Percentiles rank a stretch among this genome's conserved stretches.
phyloP scores from a whole-genome alignment of 2,329 filamentous ascomycete species.

The Fusarium drepaniforme region DNA sequence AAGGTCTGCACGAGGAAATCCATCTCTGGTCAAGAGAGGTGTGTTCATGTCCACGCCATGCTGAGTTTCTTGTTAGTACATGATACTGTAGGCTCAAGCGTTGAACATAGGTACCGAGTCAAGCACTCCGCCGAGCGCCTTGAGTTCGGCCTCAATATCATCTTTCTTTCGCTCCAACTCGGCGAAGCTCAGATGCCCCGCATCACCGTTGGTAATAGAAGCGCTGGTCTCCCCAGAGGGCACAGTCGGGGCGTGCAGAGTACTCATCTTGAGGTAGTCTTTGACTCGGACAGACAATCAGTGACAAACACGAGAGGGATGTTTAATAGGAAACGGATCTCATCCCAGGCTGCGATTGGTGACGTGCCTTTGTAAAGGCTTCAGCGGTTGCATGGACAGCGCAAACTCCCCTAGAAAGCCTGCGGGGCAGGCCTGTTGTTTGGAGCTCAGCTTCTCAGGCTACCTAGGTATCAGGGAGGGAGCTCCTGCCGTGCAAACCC shows the following conservation, averaged over 20 bases:
- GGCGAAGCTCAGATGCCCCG: constrained; percentile 75
- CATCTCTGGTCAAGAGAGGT: constrained; percentile 85
- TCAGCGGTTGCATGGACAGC: constrained; percentile 21
- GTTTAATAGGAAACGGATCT: constrained; percentile 7
- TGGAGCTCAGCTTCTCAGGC: not conserved
- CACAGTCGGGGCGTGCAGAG: constrained; percentile 69
- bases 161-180: constrained; percentile 90
- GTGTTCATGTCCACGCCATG: constrained; percentile 96
- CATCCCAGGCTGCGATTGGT: constrained; percentile 32
- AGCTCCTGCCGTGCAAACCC: not conserved
- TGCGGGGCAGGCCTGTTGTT: not conserved
- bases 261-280: constrained; percentile 59
- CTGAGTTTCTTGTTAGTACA: constrained; percentile 59
- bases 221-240: constrained; percentile 81
- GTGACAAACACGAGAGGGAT: constrained; percentile 13
- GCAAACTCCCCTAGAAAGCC: constrained; percentile 9
- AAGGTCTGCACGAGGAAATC: constrained; percentile 92
- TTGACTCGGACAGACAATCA: constrained; percentile 5
- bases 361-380: constrained; percentile 31
- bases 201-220: constrained; percentile 69
- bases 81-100: not conserved
- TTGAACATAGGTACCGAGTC: constrained; percentile 74
- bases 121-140: constrained; percentile 86
- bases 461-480: not conserved
- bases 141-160: constrained; percentile 86